phyloP scores from a whole-genome alignment of 2,329 filamentous ascomycete species.

The Penicillium rolfsii region DNA sequence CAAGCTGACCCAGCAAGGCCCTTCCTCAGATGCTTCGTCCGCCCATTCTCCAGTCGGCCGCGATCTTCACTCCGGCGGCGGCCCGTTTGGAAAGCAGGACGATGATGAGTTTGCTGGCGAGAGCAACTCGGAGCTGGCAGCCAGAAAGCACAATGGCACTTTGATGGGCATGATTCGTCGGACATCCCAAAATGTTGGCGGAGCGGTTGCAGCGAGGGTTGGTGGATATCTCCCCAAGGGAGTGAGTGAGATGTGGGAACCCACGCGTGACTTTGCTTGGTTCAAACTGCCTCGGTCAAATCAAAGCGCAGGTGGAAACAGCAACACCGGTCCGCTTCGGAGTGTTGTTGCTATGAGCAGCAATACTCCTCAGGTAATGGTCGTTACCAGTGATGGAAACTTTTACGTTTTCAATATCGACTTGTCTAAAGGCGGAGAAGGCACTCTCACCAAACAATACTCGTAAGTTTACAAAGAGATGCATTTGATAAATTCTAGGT shows the following conservation, averaged over 20 bases:
- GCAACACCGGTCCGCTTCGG: conserved; percentile 63
- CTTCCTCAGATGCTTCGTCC: conserved; percentile 33
- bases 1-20: conserved; percentile 62
- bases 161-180: conserved; percentile 90
- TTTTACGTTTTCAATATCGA: conserved; percentile 97
- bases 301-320: conserved; percentile 41
- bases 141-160: conserved; percentile 66
- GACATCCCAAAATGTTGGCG: conserved; percentile 91
- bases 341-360: conserved; percentile 98
- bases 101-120: conserved; percentile 39
- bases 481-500: neutral
- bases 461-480: conserved; percentile 66
- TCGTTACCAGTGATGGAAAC: conserved; percentile 91
- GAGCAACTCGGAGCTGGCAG: conserved; percentile 39
- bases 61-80: conserved; percentile 33
- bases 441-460: conserved; percentile 86
- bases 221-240: conserved; percentile 91
- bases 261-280: conserved; percentile 90
- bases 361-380: conserved; percentile 94
- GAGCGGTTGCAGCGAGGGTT: conserved; percentile 82
- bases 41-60: conserved; percentile 31
- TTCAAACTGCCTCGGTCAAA: conserved; percentile 79
- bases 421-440: conserved; percentile 91
- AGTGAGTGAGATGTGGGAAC: conserved; percentile 98
- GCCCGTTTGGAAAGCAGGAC: conserved; percentile 34